Conservation (phyloP, 2,329 filamentous ascomycete species). For the Plectosphaerella sp. region DNA sequence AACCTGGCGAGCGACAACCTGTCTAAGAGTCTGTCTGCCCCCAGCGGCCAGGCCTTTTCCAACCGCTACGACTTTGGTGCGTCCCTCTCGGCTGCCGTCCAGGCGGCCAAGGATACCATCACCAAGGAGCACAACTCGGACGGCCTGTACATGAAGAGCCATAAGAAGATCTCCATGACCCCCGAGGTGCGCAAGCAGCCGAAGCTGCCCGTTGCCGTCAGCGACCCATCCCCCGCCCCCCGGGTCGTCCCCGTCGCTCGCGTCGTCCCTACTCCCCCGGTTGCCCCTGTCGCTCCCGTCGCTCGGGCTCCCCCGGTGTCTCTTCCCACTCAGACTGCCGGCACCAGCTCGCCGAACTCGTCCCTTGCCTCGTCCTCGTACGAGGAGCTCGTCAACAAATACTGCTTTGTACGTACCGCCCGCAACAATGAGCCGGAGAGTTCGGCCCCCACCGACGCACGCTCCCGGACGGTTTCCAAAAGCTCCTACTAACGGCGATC, state of each 20-base stretch:
- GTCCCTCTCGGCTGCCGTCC: constrained; percentile 81
- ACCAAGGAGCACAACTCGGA: constrained; percentile 46
- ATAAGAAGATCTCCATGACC: constrained; percentile 27
- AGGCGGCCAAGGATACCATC: constrained; percentile 62
- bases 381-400: constrained; percentile 96
- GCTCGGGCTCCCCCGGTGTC: constrained; percentile 4
- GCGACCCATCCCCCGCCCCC: background rate
- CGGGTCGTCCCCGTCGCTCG: background rate
- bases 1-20: constrained; percentile 62
- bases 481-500: constrained; percentile 32
- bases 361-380: constrained; percentile 82
- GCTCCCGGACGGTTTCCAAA: constrained; percentile 12
- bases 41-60: constrained; percentile 72
- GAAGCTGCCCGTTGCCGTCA: constrained; percentile 7
- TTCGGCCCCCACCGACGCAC: constrained; percentile 11
- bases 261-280: constrained; percentile 2
- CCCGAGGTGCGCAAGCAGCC: background rate
- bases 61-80: constrained; percentile 94
- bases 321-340: constrained; percentile 21
- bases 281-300: constrained; percentile 16
- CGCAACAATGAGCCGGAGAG: constrained; percentile 22
- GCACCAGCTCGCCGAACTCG: constrained; percentile 46
- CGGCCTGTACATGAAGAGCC: constrained; percentile 52
- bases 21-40: constrained; percentile 43
- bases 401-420: constrained; percentile 94